Percentiles rank a stretch among this genome's conserved stretches.
These are phyloP conservation scores for Botryotinia globosa DNA, from an alignment of 2,329 filamentous ascomycete genomes.

Conservation along the genomic window DNA sequence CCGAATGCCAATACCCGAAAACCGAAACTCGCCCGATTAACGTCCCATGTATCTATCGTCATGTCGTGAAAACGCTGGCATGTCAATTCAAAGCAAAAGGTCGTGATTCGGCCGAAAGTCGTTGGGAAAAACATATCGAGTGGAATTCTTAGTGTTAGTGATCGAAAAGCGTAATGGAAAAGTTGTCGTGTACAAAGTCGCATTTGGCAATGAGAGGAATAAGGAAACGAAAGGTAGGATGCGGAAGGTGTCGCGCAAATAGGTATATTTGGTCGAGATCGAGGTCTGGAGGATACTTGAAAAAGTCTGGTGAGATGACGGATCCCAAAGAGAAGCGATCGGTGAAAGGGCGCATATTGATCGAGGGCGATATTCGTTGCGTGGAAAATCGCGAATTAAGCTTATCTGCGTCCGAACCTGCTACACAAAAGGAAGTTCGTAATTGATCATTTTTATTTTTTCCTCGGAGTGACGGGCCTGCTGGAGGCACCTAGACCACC, in stretches of 20 bases:
- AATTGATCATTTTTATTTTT: constrained; percentile 66
- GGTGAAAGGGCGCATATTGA: constrained; percentile 28
- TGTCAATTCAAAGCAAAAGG: constrained; percentile 18
- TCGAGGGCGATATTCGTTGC: constrained; percentile 31
- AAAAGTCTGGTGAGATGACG: constrained; percentile 26
- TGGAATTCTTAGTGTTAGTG: constrained; percentile 16
- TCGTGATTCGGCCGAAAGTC: constrained; percentile 17
- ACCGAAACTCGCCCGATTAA: constrained; percentile 12
- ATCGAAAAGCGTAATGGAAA: constrained; percentile 17
- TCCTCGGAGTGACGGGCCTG: constrained; percentile 68
- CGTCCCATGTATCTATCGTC: constrained; percentile 19
- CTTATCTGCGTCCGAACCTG: constrained; percentile 96
- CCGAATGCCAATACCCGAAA: constrained; percentile 17
- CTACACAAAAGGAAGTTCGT: constrained; percentile 68
- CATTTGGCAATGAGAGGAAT: constrained; percentile 14
- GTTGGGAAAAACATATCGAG: constrained; percentile 12
- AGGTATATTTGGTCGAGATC: constrained; percentile 35
- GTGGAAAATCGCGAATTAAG: constrained; percentile 33
- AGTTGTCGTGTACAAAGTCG: constrained; percentile 18
- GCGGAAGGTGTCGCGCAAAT: constrained; percentile 28
- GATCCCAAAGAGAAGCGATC: constrained; percentile 22
- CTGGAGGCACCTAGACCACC: constrained; percentile 59
- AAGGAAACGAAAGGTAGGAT: constrained; percentile 19
- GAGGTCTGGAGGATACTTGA: constrained; percentile 26
- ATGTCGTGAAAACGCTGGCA: constrained; percentile 20